Evolutionary conservation across 495 filamentous ascomycete species (phyloP).

Genomic region (Elaphomyces granulatus): DNA sequence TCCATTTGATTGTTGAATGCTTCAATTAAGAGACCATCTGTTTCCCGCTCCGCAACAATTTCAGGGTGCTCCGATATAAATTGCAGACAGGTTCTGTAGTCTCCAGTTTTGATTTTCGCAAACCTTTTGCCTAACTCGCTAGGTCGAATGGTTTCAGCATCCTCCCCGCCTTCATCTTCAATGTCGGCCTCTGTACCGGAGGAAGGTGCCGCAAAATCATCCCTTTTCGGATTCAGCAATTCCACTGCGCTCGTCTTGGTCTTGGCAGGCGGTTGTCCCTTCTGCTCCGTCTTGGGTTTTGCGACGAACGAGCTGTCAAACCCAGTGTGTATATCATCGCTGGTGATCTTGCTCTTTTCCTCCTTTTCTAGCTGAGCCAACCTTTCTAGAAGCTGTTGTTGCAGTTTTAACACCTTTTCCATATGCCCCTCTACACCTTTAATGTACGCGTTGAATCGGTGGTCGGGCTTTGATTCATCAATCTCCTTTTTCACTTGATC

Average conservation of each 20-base stretch:
- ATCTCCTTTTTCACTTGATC: slow-evolving; percentile 90
- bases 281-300: slow-evolving; percentile 38
- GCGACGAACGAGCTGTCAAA: slow-evolving; percentile 71
- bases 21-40: slow-evolving; percentile 77
- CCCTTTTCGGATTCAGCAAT: slow-evolving; percentile 56
- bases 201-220: slow-evolving; percentile 25
- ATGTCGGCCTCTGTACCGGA: slow-evolving; percentile 50
- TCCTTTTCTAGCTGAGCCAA: slow-evolving; percentile 75
- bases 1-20: slow-evolving; percentile 77
- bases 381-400: slow-evolving; percentile 55
- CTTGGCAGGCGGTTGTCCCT: slow-evolving; percentile 20
- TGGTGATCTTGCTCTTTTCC: slow-evolving; percentile 82
- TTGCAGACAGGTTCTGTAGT: slow-evolving; percentile 55
- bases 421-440: slow-evolving; percentile 62
- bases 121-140: slow-evolving; percentile 66
- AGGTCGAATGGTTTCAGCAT: slow-evolving; percentile 60
- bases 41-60: slow-evolving; percentile 75
- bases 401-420: slow-evolving; percentile 59
- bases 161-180: slow-evolving; percentile 39
- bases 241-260: slow-evolving; percentile 42
- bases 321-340: slow-evolving; percentile 79
- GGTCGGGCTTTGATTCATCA: slow-evolving; percentile 48
- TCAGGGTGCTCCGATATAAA: slow-evolving; percentile 64
- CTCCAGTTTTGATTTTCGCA: slow-evolving; percentile 56
- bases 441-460: slow-evolving; percentile 56